Evolutionary conservation across 495 filamentous ascomycete species (phyloP), one percentile per base, ranked within the genome.

Genomic region (Paragyromitra xinjiangensis): DNA sequence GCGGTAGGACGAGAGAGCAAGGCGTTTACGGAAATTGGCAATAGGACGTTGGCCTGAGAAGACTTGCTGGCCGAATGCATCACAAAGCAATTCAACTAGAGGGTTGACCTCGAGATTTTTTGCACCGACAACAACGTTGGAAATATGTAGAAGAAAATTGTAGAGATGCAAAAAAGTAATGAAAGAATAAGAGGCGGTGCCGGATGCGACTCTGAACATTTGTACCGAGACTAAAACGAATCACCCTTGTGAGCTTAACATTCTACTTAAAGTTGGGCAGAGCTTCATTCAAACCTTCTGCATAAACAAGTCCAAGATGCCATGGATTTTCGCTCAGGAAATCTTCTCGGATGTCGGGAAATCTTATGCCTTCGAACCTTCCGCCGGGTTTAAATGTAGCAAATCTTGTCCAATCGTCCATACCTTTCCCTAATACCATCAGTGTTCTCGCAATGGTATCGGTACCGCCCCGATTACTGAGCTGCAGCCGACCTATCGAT

Each of bases 291-390:
- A 9, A 11, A 74, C 73, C 73, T 64, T 77, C 73, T 56, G 69
- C 69, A 22, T 77, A 74, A 42, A 77, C 69, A 19, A 74, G 58
- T n/a, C 73, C 73, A 45, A 75, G 68, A 65, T 77, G 58, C 73
- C 73, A 77, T 16, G 69, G 73, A 44, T 77, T 77, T 39, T 77
- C 72, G 29, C 67, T 64, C 29, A 74, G 39, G 14, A 77, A 77
- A 66, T 74, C 48, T 9, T 62, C 69, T 64, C 45, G 45, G 8
- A 77, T 51, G 34, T 77, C 50, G 16, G 69, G 69, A 65, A 77
- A 74, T n/a, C 12, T 64, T 19, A 77, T 64, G 7, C 39, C 44
- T 51, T 56, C 58, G 29, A 64, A 72, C 45, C 53, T 71, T 19
- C 65, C 48, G 24, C 58, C 64, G 7, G 73, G 68, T 16, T 64